Evolutionary conservation across 2,329 filamentous ascomycete genomes (phyloP).

Genomic region (Mycosphaerella sp.): DNA sequence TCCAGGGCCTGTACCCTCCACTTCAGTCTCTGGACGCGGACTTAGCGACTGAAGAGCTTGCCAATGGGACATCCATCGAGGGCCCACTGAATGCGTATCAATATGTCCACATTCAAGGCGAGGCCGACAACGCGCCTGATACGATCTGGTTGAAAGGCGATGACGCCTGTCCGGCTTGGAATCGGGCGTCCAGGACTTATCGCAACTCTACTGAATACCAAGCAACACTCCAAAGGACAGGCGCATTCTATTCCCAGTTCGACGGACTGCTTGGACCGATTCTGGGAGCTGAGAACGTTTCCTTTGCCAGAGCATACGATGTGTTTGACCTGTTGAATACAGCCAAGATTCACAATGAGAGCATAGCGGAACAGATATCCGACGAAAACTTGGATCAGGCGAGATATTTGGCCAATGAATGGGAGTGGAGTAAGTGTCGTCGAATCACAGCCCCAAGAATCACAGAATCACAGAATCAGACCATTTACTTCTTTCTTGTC

Average conservation of each 20-base stretch:
- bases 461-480: neutral
- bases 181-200: slow-evolving; percentile 1
- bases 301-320: slow-evolving; percentile 9
- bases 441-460: neutral
- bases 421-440: slow-evolving; percentile 8
- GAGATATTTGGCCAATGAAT: slow-evolving; percentile 2
- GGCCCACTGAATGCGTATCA: slow-evolving; percentile 9
- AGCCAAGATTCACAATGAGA: slow-evolving; percentile 6
- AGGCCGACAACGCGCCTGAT: slow-evolving; percentile 10
- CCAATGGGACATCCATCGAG: neutral
- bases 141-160: slow-evolving; percentile 15
- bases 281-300: slow-evolving; percentile 8
- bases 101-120: slow-evolving; percentile 10
- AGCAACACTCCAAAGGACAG: neutral
- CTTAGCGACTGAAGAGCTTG: neutral
- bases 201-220: neutral
- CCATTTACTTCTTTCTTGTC: neutral
- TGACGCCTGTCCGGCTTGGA: slow-evolving; percentile 8
- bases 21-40: neutral
- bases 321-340: slow-evolving; percentile 13
- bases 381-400: slow-evolving; percentile 1
- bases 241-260: slow-evolving; percentile 6
- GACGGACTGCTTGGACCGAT: neutral
- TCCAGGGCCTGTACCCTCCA: slow-evolving; percentile 11
- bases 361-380: neutral